Evolutionary conservation across 2,329 filamentous ascomycete genomes (phyloP), one percentile per base, ranked within the genome.

Genomic region (Mycosphaerella sp.): DNA sequence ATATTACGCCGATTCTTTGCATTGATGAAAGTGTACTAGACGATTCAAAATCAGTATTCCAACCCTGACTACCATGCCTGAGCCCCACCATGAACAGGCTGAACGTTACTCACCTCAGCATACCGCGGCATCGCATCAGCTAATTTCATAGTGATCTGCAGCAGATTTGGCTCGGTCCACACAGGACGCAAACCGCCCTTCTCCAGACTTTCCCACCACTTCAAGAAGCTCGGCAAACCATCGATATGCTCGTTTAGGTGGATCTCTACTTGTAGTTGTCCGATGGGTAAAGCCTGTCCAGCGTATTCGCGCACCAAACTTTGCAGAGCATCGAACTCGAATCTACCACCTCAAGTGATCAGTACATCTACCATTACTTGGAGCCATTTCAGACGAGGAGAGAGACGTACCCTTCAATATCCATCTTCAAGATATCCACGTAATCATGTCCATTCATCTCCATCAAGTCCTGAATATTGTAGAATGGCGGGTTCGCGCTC

Each of bases 371-470:
- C 12, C 34, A 38, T 38, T 2, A 4, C 12, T 11, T 38, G 34
- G 10, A n/a, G 4, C 12, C 34, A 1, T 9, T 11, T 38, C 34
- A 38, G 34, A 11, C 10, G 12, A 38, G 34, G 4, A 38, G 34
- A 38, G 10, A 11, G 12, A 38, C 34, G 10, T 38, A 38, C 3
- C 67, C 67, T 48, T 73, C 72, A 42, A 73, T 69, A 57, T 74
- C 71, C 55, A 73, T 73, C 60, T 73, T 73, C 38, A 73, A 51
- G 17, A 74, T 67, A 56, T 74, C 72, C 48, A 74, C 67, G 57
- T 70, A 72, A 26, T 67, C 63, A 52, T 73, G 46, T 6, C 68
- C 67, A 53, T 74, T 72, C 57, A 58, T 62, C 44, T 65, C 56
- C 69, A 73, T 72, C 34, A 73, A 55, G 43, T 73, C 70, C 44